Evolutionary conservation across 306 rosid species (phyloP), one percentile per base, ranked within the genome.

Genomic region (Calophaca sinica): DNA sequence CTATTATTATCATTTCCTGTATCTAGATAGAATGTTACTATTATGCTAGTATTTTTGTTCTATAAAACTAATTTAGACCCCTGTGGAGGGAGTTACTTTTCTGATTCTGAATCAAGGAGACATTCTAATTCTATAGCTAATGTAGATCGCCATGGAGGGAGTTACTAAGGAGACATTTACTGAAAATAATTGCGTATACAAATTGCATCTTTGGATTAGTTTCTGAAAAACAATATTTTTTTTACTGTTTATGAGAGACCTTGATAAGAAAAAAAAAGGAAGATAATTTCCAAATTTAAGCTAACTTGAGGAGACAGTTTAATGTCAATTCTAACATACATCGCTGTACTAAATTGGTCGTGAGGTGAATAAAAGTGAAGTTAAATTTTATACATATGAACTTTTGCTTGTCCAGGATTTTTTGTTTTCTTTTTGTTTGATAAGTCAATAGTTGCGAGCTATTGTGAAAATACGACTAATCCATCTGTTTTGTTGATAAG

Each of bases 331-430:
- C 14, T 75, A 53, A 7, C n/a, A 28, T 54, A 54, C 11, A 42
- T 45, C 32, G 9, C 58, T 20, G 10, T 59, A 11, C 59, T 54
- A 32, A 7, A 44, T 15, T 66, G 49, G 41, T 32, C 60, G 3
- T 65, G 57, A 41, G 32, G 28, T 59, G 59, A 20, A 20, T 20
- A 20, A 20, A 1, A 20, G 26, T 20, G 26, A 20, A 67, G 26
- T 61, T 49, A 38, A 8, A n/a, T 6, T n/a, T 10, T 9, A 12
- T 39, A 38, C 38, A 42, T 52, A 74, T 68, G 39, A 71, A 74
- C 11, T 29, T 50, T 6, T n/a, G 10, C 9, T 1, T 9, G 39
- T 5, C 6, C 3, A 4, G 3, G 28, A 36, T 32, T 3, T 32
- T 32, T 3, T 2, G 2, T 32, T 32, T n/a, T n/a, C n/a, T n/a